A percentile compares a stretch with the other conserved stretches of the same genome.
These are phyloP conservation scores for Collariella sp. DNA, from an alignment of 495 filamentous ascomycete species.

Conservation along the genomic window DNA sequence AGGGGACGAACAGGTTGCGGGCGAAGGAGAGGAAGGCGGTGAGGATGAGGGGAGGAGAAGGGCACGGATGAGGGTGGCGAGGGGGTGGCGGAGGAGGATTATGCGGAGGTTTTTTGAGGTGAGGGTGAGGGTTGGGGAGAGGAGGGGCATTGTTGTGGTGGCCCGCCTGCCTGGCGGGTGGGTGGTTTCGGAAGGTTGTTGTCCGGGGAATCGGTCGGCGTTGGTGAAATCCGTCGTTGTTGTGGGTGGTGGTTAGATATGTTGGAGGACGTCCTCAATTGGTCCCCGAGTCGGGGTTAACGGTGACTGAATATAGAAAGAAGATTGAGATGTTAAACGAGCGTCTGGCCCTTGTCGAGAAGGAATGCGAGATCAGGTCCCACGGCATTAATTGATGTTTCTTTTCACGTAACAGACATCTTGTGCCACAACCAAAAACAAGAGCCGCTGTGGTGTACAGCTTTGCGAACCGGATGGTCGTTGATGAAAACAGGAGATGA, in stretches of 20 bases:
- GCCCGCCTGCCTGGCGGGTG: not conserved
- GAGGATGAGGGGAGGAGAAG: slow-evolving; percentile 64
- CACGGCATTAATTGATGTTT: not conserved
- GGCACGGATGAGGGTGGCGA: slow-evolving; percentile 57
- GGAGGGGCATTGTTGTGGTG: slow-evolving; percentile 14
- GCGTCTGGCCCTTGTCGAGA: not conserved
- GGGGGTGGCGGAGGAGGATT: slow-evolving; percentile 52
- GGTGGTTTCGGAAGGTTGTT: too few species aligned
- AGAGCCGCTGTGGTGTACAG: too few species aligned
- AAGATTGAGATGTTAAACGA: not conserved
- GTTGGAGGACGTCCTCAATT: too few species aligned
- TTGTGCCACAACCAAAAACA: too few species aligned
- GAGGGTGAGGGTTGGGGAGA: slow-evolving; percentile 64
- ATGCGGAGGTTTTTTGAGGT: slow-evolving; percentile 67
- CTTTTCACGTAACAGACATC: not conserved
- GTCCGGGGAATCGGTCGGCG: too few species aligned
- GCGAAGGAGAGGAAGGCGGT: slow-evolving; percentile 60
- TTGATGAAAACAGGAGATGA: too few species aligned
- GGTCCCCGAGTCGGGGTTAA: not conserved
- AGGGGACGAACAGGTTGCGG: slow-evolving; percentile 58
- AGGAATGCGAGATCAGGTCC: not conserved
- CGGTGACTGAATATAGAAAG: too few species aligned
- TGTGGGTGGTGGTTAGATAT: too few species aligned
- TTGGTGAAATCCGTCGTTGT: too few species aligned
- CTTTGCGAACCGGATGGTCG: too few species aligned